Evolutionary conservation across 177 flowering plant genomes (phyloP).

Genomic region (Vitis hybrid): DNA sequence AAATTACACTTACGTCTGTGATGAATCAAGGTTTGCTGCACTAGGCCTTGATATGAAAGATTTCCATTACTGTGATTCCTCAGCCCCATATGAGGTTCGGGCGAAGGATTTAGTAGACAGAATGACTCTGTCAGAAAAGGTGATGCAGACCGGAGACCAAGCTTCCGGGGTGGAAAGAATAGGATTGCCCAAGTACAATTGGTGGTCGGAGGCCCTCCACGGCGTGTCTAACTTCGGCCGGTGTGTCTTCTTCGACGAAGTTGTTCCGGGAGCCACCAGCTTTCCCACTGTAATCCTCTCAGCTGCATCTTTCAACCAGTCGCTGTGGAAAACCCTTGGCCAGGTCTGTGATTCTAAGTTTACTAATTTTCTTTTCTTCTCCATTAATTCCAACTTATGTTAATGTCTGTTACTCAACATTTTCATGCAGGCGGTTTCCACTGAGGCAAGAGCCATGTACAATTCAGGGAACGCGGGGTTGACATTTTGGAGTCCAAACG

Average conservation of each 20-base stretch:
- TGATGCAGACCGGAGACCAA: constrained; percentile 16
- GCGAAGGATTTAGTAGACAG: constrained; percentile 30
- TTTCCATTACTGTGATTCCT: constrained; percentile 20
- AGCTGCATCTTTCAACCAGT: constrained; percentile 32
- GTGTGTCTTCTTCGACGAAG: constrained; percentile 16
- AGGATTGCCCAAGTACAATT: constrained; percentile 23
- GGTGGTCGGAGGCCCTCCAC: constrained; percentile 50
- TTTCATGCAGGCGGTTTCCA: no score
- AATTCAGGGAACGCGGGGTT: constrained; percentile 21
- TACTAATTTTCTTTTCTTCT: no score
- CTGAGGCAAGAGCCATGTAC: neutral
- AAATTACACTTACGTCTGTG: constrained; percentile 11
- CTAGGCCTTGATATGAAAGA: constrained; percentile 8
- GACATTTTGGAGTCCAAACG: constrained; percentile 3
- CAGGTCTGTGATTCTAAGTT: constrained; percentile 9
- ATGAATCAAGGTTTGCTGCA: neutral
- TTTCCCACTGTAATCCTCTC: constrained; percentile 30
- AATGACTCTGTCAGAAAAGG: constrained; percentile 32
- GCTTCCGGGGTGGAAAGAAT: constrained; percentile 21
- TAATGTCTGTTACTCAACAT: no score
- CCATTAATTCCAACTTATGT: no score
- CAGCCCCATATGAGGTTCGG: constrained; percentile 11
- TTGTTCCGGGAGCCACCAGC: constrained; percentile 31
- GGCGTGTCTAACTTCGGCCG: constrained; percentile 29
- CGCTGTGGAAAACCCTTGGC: constrained; percentile 29